Base-by-base conservation (phyloP, 2,329 filamentous ascomycete genomes). In the Aspergillus melleus region DNA sequence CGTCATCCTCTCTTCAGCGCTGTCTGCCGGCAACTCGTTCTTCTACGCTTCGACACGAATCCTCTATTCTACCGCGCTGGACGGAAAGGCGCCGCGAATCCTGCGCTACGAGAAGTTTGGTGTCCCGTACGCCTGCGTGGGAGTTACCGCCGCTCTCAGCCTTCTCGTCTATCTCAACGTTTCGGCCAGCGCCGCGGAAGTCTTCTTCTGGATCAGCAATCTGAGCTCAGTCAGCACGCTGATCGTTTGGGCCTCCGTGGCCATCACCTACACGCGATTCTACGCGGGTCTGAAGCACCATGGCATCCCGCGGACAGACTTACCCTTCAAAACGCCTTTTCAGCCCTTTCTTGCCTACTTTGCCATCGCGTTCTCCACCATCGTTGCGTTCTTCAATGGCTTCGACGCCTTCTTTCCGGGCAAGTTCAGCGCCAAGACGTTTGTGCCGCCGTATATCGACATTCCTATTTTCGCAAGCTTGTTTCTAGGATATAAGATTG, bases 201-300 rank as follows among this genome's bases (percentile, higher is more conserved):
- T 87, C n/a, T 90, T 90, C 71, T 78, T 80, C 74, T 90, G 87
- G 87, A 76, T 90, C 32, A 79, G 89, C 60, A 87, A 88, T 75
- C 84, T 90, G 60, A 84, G 81, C 4, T 66, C 67, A 1, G 66
- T 70, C 30, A 61, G 64, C 0, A 68, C 66, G 0, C 47, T 71
- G n/a, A 63, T 90, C 61, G 84, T 82, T 54, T 90, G 87, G 87
- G 78, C 82, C 2, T 81, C 82, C 63, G 87, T 89, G 69, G 79
- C 77, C 52, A 73, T 83, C 53, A 78, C 83, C 19, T 84, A 83
- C 67, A 68, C 84, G 1, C 79, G 80, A 3, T 86, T 86, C 74
- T 76, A 76, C 61, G 81, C 80, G 44, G 80, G 78, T 0, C 72
- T 70, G 55, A 61, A 66, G 11, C 71, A 68, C 8, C 80, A 83